phyloP scores from a whole-genome alignment of 2,329 filamentous ascomycete species.

The Sporothrix dimorphospora region DNA sequence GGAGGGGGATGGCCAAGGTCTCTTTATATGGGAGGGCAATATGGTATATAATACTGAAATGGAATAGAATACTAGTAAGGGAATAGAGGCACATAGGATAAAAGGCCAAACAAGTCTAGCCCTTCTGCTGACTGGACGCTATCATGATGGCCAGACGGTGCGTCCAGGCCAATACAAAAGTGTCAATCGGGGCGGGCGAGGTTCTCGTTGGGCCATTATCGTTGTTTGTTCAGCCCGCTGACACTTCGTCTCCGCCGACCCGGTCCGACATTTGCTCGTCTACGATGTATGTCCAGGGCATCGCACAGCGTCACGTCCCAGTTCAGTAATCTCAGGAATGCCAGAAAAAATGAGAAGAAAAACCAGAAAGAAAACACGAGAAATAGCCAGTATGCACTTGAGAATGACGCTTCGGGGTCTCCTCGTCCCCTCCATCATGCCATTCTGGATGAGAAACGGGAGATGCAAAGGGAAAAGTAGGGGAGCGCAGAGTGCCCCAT shows the following conservation, averaged over 20 bases:
- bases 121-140: constrained; percentile 7
- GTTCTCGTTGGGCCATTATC: not conserved
- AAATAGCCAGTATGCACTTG: not conserved
- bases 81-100: too few relatives aligned
- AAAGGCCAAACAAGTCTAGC: not conserved
- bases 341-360: not conserved
- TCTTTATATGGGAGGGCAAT: constrained; percentile 24
- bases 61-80: not conserved
- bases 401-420: constrained; percentile 7
- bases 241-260: constrained; percentile 3
- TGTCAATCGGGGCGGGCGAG: not conserved
- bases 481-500: not conserved
- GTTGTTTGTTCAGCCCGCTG: constrained; percentile 6
- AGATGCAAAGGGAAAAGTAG: constrained; percentile 27
- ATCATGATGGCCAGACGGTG: constrained; percentile 20
- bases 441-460: constrained; percentile 25
- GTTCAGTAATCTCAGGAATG: not conserved
- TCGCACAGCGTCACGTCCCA: not conserved
- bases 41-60: not conserved
- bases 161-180: not conserved
- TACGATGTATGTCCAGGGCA: not conserved
- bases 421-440: constrained; percentile 22
- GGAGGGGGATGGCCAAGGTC: not conserved
- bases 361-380: not conserved
- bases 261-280: constrained; percentile 24